Evolutionary conservation across 192 early-diverging fungal species (phyloP).

Genomic region (Coemansia sp.): DNA sequence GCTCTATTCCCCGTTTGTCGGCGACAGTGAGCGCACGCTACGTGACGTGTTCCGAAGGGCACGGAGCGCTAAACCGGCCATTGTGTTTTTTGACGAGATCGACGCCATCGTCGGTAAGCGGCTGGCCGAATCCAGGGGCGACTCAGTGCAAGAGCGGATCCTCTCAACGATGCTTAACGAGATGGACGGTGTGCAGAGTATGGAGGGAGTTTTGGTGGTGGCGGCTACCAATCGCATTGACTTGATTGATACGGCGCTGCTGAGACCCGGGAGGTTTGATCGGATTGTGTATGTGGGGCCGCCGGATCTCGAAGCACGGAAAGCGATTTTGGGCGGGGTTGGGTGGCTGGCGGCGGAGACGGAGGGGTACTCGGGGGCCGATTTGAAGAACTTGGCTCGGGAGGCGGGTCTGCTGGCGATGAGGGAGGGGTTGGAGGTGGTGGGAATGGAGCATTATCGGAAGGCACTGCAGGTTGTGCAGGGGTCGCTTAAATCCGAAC

Average conservation of each 20-base stretch:
- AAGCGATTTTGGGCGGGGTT: constrained; percentile 65
- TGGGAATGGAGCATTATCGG: constrained; percentile 42
- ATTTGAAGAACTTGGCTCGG: constrained; percentile 78
- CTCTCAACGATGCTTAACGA: constrained; percentile 54
- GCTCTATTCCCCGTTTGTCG: constrained; percentile 35
- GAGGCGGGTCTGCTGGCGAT: constrained; percentile 69
- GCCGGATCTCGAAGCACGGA: constrained; percentile 63
- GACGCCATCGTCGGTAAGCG: constrained; percentile 95
- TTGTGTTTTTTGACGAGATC: constrained; percentile 97
- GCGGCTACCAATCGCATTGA: constrained; percentile 99
- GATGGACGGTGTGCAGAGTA: constrained; percentile 92
- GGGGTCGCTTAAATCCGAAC: constrained; percentile 62
- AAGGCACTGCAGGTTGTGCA: constrained; percentile 57
- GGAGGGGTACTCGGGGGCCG: constrained; percentile 92
- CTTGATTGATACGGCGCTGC: constrained; percentile 90
- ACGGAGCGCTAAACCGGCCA: constrained; percentile 70
- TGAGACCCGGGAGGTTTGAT: constrained; percentile 94
- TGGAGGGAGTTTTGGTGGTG: constrained; percentile 95
- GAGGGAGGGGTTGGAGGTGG: constrained; percentile 11
- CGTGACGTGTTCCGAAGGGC: constrained; percentile 80
- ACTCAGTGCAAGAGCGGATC: constrained; percentile 35
- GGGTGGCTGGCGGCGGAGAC: constrained; percentile 60
- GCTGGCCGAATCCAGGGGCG: constrained; percentile 49
- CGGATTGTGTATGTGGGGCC: constrained; percentile 92
- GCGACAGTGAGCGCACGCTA: constrained; percentile 49